Base-by-base conservation (phyloP, 139 green algal species). In the Picochlorum costavermella region DNA sequence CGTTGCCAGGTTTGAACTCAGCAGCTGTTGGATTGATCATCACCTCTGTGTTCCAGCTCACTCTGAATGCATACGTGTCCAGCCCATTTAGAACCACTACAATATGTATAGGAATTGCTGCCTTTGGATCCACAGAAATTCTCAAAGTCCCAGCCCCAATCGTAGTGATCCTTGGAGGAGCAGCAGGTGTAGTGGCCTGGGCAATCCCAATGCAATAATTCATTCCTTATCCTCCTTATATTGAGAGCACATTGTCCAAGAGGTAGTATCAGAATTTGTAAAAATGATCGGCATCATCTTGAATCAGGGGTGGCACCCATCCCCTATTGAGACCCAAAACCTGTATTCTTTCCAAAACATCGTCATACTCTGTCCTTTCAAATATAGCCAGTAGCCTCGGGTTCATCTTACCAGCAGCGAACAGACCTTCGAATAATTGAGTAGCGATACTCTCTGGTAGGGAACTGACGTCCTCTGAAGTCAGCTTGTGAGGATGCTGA, bases 21-120 rank as follows among this genome's bases (percentile, higher is more conserved):
- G 72, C 86, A 5, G 84, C 83, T 8, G 89, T 95, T 33, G 90
- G 90, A n/a, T 81, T 96, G 25, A 88, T 96, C 51, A 68, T 94
- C 17, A 75, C 86, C 6, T 84, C 86, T 6, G 89, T 94, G 28
- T 91, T 96, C 67, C 68, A 63, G 29, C 86, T 96, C 67, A 81
- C 73, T 6, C 64, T 95, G 11, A 74, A 83, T 16, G 79, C 86
- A 6, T 68, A 77, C 61, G 23, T 49, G n/a, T 58, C 75, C 49
- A 82, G 66, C 56, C 78, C 81, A 23, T 88, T 90, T 61, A 76
- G 76, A 4, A 72, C 62, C 5, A 67, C 87, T 23, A 76, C 82
- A 16, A 75, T 90, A n/a, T 81, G 71, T 64, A 88, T 95, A 28
- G 85, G 75, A 40, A 81, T 92, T 2, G 60, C 88, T 26, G 80